These are phyloP conservation scores for Papiliotrema laurentii DNA, from an alignment of 1,284 basidiomycete genomes.

Conservation along the genomic window DNA sequence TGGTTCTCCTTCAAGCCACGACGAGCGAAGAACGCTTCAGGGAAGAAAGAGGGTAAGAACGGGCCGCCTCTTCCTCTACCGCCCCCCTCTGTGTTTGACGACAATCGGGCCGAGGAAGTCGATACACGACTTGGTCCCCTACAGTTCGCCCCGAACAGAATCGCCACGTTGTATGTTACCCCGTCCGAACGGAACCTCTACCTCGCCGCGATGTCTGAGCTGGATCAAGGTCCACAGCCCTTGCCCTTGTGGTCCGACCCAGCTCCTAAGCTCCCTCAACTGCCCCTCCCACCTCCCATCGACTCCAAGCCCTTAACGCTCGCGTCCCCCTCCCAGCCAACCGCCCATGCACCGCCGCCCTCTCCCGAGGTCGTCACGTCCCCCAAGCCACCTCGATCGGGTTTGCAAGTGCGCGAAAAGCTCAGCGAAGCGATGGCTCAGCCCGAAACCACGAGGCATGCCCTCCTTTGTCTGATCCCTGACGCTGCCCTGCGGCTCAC, in stretches of 20 bases:
- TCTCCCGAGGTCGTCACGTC: slow-evolving; percentile 33
- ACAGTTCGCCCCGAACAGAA: slow-evolving; percentile 28
- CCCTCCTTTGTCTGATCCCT: slow-evolving; percentile 25
- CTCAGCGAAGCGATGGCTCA: slow-evolving; percentile 11
- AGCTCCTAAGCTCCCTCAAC: slow-evolving; percentile 26
- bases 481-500: slow-evolving; percentile 26
- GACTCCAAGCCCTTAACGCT: background rate
- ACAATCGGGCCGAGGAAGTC: slow-evolving; percentile 5
- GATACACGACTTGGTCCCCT: slow-evolving; percentile 19
- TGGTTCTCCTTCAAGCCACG: slow-evolving; percentile 1
- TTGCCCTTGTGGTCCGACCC: slow-evolving; percentile 37
- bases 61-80: background rate
- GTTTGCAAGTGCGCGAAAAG: slow-evolving; percentile 27
- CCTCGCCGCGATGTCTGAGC: slow-evolving; percentile 35
- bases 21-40: background rate
- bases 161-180: slow-evolving; percentile 32
- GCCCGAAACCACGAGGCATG: slow-evolving; percentile 16
- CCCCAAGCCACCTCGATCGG: slow-evolving; percentile 15
- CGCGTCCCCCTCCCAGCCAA: no score
- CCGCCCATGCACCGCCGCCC: slow-evolving; percentile 3
- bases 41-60: no score
- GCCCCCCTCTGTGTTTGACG: background rate
- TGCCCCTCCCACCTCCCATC: slow-evolving; percentile 6
- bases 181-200: slow-evolving; percentile 39
- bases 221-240: slow-evolving; percentile 26